Evolutionary conservation across 75 land plant genomes (phyloP).

Genomic region (Picea sitchensis): DNA sequence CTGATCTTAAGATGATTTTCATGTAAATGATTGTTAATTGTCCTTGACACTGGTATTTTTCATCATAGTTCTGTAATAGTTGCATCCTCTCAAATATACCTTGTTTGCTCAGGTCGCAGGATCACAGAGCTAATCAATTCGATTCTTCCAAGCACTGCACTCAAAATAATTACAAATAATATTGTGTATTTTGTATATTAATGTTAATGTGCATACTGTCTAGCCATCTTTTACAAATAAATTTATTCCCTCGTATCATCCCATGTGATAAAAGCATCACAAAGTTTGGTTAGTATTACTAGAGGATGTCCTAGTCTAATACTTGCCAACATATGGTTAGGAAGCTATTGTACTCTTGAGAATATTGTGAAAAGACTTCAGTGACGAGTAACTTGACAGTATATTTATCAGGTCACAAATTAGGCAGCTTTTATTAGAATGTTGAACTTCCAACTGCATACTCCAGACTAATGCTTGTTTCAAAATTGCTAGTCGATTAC

Average conservation of each 20-base stretch:
- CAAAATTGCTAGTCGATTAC: not conserved
- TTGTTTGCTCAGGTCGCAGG: too few species aligned
- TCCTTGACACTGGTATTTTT: too few species aligned
- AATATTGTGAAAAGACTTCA: not conserved
- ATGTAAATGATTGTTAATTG: too few species aligned
- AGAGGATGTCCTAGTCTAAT: not conserved
- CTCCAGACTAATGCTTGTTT: not conserved
- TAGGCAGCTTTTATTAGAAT: not conserved
- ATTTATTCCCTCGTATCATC: not conserved
- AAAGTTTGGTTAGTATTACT: not conserved
- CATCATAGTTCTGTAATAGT: too few species aligned
- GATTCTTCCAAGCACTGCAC: too few species aligned
- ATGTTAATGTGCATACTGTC: not conserved
- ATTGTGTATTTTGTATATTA: not conserved
- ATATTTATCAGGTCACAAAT: not conserved
- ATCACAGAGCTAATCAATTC: too few species aligned
- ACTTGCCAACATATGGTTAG: not conserved
- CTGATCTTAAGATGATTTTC: too few species aligned
- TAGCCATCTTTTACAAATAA: not conserved
- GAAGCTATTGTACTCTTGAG: not conserved
- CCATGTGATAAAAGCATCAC: not conserved
- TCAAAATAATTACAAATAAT: too few species aligned
- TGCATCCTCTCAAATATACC: too few species aligned
- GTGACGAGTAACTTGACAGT: not conserved
- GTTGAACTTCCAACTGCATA: not conserved